phyloP scores from a whole-genome alignment of 768 basidiomycete species.

The Boletus rubescentipes region DNA sequence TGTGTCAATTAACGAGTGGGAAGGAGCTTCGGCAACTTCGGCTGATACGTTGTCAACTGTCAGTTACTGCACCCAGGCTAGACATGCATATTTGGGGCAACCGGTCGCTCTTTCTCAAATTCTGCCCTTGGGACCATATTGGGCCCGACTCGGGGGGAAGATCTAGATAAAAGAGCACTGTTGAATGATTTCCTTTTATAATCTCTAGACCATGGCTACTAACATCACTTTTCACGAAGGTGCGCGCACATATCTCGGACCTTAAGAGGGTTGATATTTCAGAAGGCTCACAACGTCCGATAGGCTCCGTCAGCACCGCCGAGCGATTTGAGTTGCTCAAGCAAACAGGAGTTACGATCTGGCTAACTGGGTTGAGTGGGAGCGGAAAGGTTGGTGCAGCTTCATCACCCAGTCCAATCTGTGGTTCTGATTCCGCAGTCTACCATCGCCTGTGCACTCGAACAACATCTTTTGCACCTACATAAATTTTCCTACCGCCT shows the following conservation, averaged over 20 bases:
- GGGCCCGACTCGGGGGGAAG: too few relatives aligned
- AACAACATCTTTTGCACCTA: conserved; percentile 89
- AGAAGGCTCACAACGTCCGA: conserved; percentile 1
- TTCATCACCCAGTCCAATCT: neutral
- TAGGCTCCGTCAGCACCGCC: conserved; percentile 67
- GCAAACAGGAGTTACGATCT: conserved; percentile 90
- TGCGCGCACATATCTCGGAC: conserved; percentile 21
- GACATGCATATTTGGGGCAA: neutral
- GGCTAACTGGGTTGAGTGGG: conserved; percentile 95
- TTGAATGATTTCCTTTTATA: neutral
- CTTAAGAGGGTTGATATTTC: neutral
- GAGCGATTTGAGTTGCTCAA: conserved; percentile 69
- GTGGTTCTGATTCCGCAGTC: conserved; percentile 51
- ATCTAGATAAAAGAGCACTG: conserved; percentile 11
- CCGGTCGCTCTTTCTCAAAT: conserved; percentile 13
- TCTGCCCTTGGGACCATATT: neutral
- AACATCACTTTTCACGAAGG: conserved; percentile 75
- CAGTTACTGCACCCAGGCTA: neutral
- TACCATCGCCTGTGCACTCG: conserved; percentile 94
- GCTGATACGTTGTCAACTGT: neutral
- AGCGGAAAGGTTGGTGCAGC: conserved; percentile 76
- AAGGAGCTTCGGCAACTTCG: conserved; percentile 14
- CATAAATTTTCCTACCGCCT: conserved; percentile 87
- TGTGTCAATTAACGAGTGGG: neutral
- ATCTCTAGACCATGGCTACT: conserved; percentile 30